Evolutionary conservation across 140 eudicot genomes (phyloP), one percentile per base, ranked within the genome.

Genomic region (Anethum foeniculum): DNA sequence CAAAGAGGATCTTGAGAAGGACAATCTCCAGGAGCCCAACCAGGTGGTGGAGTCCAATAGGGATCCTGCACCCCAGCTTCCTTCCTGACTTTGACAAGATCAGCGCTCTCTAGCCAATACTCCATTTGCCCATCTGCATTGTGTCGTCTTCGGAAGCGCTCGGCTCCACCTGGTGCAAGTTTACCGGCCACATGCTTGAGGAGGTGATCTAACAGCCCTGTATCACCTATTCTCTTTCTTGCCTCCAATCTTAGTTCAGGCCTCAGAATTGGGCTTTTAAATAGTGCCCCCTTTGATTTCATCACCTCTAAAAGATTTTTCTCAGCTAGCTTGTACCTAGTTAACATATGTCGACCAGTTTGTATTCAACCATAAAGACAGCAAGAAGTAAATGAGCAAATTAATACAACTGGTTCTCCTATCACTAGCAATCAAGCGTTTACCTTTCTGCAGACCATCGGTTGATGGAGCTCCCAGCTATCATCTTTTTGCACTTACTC

Each of bases 31-130:
- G 84, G 96, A 51, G 86, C 81, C 99, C 99, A 95, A 46, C 99
- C 99, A 68, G 97, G 98, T 62, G 99, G 99, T 80, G 99, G 99
- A 12, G 85, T 88, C 99, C 99, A 95, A 52, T 88, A 93, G 25
- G 99, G 97, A 84, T 95, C 99, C 38, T 67, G 84, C 19, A 95
- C 92, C 19, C 99, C 98, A 77, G 99, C 98, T 1, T 95, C 90
- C 79, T 77, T 93, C 79, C 98, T 87, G 39, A 95, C 82, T 27
- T 89, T 82, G 56, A 87, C 88, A 79, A 95, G 97, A 79, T 93
- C 91, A 12, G 98, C 93, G 85, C 84, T 85, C 82, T 95, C 99
- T 80, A 95, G 83, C 99, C 99, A 95, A 71, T 93, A 95, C 83
- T 90, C 97, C 99, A 95, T 92, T 9, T 88, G 89, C 21, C 99